Evolutionary conservation across 352 stramenopile genomes (phyloP), one percentile per base, ranked within the genome.

Genomic region (Pythium monospermum): DNA sequence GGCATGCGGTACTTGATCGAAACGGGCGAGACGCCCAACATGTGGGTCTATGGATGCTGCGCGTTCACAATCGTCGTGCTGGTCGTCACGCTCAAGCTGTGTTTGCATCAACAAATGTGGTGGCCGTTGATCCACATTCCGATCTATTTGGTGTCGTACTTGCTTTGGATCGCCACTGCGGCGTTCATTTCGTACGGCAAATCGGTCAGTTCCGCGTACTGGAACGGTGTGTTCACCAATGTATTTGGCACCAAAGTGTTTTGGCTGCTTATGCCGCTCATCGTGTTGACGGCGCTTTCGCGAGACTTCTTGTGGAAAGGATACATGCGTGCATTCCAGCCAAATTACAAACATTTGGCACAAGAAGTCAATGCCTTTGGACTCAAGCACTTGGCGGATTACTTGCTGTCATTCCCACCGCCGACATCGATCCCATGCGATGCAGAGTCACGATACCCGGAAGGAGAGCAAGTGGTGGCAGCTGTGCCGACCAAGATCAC

Each of bases 61-160:
- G 86, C 94, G 35, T 98, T 98, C 68, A 96, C 91, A 15, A 88
- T 93, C 54, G 76, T 98, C 27, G 73, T 99, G 38, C 76, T 98
- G 35, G 76, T 98, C n/a, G 85, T 98, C 40, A 97, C 92, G 28
- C 69, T 97, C 49, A 99, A 99, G 75, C 80, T 97, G 2, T 84
- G 81, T 48, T 56, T 93, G 40, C 78, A 91, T 40, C 80, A 93
- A 56, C 76, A 93, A 51, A 87, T 94, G 76, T 91, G 80, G 74
- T 89, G 79, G 76, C 57, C 71, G 3, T 28, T 53, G 6, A 57
- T 84, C 37, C 84, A 94, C 57, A 68, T 89, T 27, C 57, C 37
- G 21, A 71, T 94, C 35, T 93, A 91, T 65, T 12, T 82, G 4
- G 57, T 64, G 0, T 93, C 82, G 7, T 84, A 76, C 46, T 57